Percentiles rank a stretch among this genome's conserved stretches.
These are phyloP conservation scores for Saccharomycopsis capsularis DNA, from an alignment of 805 yeast genomes.

Conservation along the genomic window DNA sequence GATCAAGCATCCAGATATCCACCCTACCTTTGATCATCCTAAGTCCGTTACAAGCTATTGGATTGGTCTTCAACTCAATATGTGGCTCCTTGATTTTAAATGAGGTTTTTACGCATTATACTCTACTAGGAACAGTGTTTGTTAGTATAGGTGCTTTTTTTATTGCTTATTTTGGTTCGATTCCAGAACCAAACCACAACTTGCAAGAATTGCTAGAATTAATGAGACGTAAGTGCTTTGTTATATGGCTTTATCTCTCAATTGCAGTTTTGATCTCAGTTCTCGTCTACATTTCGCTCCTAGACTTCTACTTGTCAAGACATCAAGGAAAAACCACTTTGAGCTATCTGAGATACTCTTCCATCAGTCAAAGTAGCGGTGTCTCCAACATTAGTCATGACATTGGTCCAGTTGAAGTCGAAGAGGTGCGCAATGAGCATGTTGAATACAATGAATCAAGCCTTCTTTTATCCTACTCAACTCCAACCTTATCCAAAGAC, in stretches of 20 bases:
- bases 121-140: slow-evolving; percentile 58
- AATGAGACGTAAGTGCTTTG: slow-evolving; percentile 40
- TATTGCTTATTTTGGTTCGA: slow-evolving; percentile 67
- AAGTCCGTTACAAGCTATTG: slow-evolving; percentile 80
- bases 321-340: too few relatives aligned
- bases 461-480: slow-evolving; percentile 1
- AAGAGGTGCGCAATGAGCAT: too few relatives aligned
- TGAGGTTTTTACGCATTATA: slow-evolving; percentile 55
- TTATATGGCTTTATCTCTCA: slow-evolving; percentile 44
- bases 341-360: too few relatives aligned
- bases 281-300: slow-evolving; percentile 9
- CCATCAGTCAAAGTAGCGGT: not conserved
- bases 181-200: slow-evolving; percentile 46
- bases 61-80: slow-evolving; percentile 78
- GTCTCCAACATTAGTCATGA: too few relatives aligned
- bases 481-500: slow-evolving; percentile 27
- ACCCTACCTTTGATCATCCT: slow-evolving; percentile 74
- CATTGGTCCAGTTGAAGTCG: not conserved
- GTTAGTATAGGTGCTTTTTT: slow-evolving; percentile 69
- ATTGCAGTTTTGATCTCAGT: slow-evolving; percentile 7
- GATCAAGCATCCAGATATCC: slow-evolving; percentile 76
- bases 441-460: slow-evolving; percentile 2
- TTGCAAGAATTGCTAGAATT: slow-evolving; percentile 41
- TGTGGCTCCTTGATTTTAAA: slow-evolving; percentile 61
- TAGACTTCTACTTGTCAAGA: slow-evolving; percentile 1